Base-by-base conservation (phyloP, 768 basidiomycete species). In the Termitomyces sp. region DNA sequence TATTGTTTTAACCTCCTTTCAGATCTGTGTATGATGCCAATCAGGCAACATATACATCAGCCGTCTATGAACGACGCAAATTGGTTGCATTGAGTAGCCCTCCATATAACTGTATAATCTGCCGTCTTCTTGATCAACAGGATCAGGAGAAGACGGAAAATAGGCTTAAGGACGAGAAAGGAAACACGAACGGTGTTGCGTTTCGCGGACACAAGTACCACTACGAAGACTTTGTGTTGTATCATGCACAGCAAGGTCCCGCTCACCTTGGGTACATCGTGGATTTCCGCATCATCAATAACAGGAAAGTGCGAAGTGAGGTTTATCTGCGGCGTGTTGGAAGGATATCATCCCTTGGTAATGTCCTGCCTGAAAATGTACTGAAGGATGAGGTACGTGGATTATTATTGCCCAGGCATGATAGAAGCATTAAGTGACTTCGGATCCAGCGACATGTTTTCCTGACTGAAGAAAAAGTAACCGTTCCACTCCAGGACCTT, bases 241-340 rank as follows among this genome's bases (percentile, higher is more conserved):
- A 84, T 62, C 70, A 64, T 18, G 73, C 77, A 0, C 66, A 72
- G 0, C 58, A 71, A 1, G 84, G 84, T 0, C 79, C 82, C 1
- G 84, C 80, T 3, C 61, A 77, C 25, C 78, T 90, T 44, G 89
- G 80, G 0, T 79, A 82, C 35, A 73, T 89, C 56, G 60, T 83
- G 25, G 52, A 59, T 50, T 48, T 68, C 60, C 50, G 49, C 40
- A 42, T 45, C 20, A 47, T 54, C 2, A 23, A 55, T 36, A 57
- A 63, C 60, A 39, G 52, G 54, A 29, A 52, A 56, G 35, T 51
- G 43, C n/a, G 43, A 61, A 44, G 51, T 50, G 20, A 49, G 49
- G 16, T 61, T 62, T 15, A 60, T 60, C 18, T 79, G 32, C 69
- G 63, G 53, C 67, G 77, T 33, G 76, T 88, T 22, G 86, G 86